These are phyloP conservation scores for Endoconidiophora polonica DNA, from an alignment of 2,329 filamentous ascomycete species.

Conservation along the genomic window DNA sequence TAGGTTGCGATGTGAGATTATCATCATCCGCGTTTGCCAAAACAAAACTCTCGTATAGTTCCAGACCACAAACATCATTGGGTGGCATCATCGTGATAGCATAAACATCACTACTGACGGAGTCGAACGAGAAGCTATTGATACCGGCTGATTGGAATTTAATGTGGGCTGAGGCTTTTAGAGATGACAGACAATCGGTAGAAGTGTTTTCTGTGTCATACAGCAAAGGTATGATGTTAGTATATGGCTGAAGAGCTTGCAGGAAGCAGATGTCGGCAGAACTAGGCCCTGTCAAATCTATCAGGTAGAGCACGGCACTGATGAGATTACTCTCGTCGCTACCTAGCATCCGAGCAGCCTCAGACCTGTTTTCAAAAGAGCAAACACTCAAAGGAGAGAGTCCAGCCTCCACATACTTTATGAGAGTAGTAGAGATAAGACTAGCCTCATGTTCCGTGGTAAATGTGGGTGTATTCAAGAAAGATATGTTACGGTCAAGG, in stretches of 20 bases:
- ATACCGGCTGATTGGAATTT: conserved; percentile 42
- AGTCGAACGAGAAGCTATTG: conserved; percentile 46
- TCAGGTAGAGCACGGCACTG: conserved; percentile 70
- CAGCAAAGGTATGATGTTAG: conserved; percentile 74
- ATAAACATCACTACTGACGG: conserved; percentile 33
- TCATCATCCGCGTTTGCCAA: conserved; percentile 87
- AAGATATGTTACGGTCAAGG: conserved; percentile 82
- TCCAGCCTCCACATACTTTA: neutral
- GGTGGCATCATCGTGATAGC: conserved; percentile 41
- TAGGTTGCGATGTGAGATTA: conserved; percentile 45
- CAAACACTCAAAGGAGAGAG: neutral
- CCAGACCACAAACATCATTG: conserved; percentile 30
- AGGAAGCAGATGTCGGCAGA: conserved; percentile 52
- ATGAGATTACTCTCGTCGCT: conserved; percentile 71
- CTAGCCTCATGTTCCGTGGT: neutral
- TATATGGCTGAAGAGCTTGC: conserved; percentile 49
- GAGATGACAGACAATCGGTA: conserved; percentile 33
- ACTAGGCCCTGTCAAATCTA: conserved; percentile 49
- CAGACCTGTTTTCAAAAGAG: conserved; percentile 22
- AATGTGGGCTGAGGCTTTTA: conserved; percentile 42
- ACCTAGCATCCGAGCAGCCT: conserved; percentile 61
- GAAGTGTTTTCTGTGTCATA: conserved; percentile 58
- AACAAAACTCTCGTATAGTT: conserved; percentile 78
- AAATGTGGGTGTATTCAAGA: conserved; percentile 60
- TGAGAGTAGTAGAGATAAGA: neutral